Evolutionary conservation across 768 basidiomycete genomes (phyloP), one percentile per base, ranked within the genome.

Genomic region (Suillus placidus): DNA sequence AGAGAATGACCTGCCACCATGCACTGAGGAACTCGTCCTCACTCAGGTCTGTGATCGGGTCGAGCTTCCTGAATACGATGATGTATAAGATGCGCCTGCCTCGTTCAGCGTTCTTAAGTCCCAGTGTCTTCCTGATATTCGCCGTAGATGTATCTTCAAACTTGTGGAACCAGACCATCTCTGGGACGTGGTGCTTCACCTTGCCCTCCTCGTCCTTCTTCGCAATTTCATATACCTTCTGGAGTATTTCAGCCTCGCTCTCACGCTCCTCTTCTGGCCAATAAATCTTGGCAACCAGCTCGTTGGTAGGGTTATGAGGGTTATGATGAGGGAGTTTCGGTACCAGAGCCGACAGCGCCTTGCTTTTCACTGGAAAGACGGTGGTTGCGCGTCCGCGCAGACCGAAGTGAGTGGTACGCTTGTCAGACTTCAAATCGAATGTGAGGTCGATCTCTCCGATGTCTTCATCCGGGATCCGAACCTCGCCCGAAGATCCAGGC

Each of bases 71-170:
- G 26, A 49, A 49, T n/a, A 66, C 26, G 26, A 57, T 45, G 58
- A 67, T 54, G 12, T 34, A 61, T 32, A 64, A 18, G 26, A 64
- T 20, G 65, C 78, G 56, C 34, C 45, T 47, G 42, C 61, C 61
- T n/a, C 7, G 42, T n/a, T n/a, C 20, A 34, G 37, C 14, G 3
- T 60, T 12, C 34, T 37, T 13, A 3, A 61, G 5, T 16, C 42
- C 42, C 13, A 61, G 47, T 1, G 20, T 42, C n/a, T 3, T 23
- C 18, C 60, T 61, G 30, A 61, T 61, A 0, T 16, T 38, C 26
- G 42, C 26, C 34, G 42, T 61, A 8, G 60, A 61, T 18, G 60
- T 61, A 26, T 42, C 60, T 10, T 37, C 30, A n/a, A 61, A 61
- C 23, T 61, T 61, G 26, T 32, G 42, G 16, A 23, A 61, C 60